A percentile compares a stretch with the other conserved stretches of the same genome.
Conservation (phyloP, 1,284 basidiomycete species). For the Puccinia novopanici region DNA sequence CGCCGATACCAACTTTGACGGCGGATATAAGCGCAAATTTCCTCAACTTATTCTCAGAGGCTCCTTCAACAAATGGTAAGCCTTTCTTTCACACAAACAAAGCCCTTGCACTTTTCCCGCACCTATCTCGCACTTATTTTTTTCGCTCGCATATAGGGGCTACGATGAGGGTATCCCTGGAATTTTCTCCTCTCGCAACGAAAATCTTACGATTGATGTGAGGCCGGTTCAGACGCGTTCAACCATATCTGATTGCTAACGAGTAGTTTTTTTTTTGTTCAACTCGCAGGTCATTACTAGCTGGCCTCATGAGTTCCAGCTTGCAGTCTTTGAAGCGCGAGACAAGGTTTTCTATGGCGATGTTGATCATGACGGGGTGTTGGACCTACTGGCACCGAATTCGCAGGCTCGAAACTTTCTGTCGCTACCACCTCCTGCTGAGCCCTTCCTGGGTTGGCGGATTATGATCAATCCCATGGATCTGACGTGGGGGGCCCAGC, state of each 20-base stretch:
- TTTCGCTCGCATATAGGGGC: slow-evolving; percentile 60
- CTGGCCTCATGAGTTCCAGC: slow-evolving; percentile 82
- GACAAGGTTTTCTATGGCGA: slow-evolving; percentile 83
- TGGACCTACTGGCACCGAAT: slow-evolving; percentile 86
- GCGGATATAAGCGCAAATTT: slow-evolving; percentile 67
- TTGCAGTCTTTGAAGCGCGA: slow-evolving; percentile 84
- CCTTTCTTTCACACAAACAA: background rate
- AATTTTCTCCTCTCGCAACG: slow-evolving; percentile 68
- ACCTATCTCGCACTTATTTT: background rate
- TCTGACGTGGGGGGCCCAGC: slow-evolving; percentile 74
- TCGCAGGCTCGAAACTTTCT: slow-evolving; percentile 77
- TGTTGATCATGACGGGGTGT: slow-evolving; percentile 77
- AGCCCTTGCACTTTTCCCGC: background rate
- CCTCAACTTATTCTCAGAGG: slow-evolving; percentile 83
- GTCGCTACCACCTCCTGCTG: slow-evolving; percentile 70
- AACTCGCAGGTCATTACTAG: slow-evolving; percentile 68
- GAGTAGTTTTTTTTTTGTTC: background rate
- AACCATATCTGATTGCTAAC: background rate
- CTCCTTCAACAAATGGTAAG: slow-evolving; percentile 76
- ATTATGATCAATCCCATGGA: slow-evolving; percentile 74
- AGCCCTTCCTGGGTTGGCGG: slow-evolving; percentile 76
- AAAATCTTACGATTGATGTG: slow-evolving; percentile 71
- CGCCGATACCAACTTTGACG: slow-evolving; percentile 69
- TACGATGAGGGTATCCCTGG: slow-evolving; percentile 75
- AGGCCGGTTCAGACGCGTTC: background rate